Percentiles rank a stretch among this genome's conserved stretches.
Conservation (phyloP, 345 rosid genomes). For the Mercurialis annua region DNA sequence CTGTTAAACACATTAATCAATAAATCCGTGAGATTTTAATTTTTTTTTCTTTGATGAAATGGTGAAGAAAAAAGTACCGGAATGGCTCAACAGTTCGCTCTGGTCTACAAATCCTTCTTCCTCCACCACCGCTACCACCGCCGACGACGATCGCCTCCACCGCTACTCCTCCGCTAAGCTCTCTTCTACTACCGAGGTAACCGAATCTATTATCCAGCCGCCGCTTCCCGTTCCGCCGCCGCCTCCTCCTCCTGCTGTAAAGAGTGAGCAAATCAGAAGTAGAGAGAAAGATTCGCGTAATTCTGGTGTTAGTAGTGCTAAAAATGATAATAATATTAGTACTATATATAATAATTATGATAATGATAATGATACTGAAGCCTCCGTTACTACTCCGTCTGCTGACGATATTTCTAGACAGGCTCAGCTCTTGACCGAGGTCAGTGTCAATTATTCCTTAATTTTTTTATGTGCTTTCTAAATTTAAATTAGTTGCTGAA, state of each 20-base stretch:
- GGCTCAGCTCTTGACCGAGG: slow-evolving; percentile 81
- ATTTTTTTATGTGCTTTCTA: not conserved
- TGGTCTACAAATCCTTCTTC: slow-evolving; percentile 65
- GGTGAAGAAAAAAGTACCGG: slow-evolving; percentile 86
- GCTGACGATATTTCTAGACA: slow-evolving; percentile 71
- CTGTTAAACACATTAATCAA: not conserved
- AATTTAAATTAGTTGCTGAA: too few relatives aligned
- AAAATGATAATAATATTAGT: slow-evolving; percentile 8
- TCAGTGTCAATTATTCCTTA: slow-evolving; percentile 10
- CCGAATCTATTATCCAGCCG: slow-evolving; percentile 21
- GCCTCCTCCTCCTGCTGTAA: slow-evolving; percentile 29
- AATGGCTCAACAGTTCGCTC: slow-evolving; percentile 95
- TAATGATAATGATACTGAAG: slow-evolving; percentile 28
- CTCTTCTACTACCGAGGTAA: slow-evolving; percentile 19
- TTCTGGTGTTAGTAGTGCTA: slow-evolving; percentile 11
- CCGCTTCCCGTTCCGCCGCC: slow-evolving; percentile 40
- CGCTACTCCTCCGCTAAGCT: slow-evolving; percentile 3
- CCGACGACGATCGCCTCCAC: slow-evolving; percentile 22
- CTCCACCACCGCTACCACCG: slow-evolving; percentile 22
- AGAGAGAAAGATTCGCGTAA: slow-evolving; percentile 26
- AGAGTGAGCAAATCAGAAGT: slow-evolving; percentile 34
- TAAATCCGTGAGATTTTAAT: not conserved
- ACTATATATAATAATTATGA: not conserved
- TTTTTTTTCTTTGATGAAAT: slow-evolving; percentile 21
- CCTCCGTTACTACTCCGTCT: slow-evolving; percentile 32